Conservation (phyloP, 805 yeast genomes). For the Helenozyma rhizophorensis region DNA sequence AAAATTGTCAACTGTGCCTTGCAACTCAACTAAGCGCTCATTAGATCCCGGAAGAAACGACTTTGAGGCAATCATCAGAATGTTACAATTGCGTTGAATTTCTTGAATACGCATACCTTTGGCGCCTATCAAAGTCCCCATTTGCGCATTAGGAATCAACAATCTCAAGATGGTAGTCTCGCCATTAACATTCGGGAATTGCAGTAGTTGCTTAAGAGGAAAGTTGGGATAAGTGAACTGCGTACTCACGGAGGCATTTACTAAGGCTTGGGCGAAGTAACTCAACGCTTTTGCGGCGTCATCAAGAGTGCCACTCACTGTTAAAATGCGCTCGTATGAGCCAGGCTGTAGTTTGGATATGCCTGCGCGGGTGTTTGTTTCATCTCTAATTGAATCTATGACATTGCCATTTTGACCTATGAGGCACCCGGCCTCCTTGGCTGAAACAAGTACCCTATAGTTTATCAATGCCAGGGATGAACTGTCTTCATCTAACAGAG, state of each 20-base stretch:
- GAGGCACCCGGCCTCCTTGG: constrained; percentile 85
- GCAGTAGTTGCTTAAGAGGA: constrained; percentile 57
- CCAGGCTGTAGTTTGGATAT: constrained; percentile 78
- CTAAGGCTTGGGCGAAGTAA: constrained; percentile 62
- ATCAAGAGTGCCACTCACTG: constrained; percentile 70
- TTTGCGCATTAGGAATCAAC: constrained; percentile 75
- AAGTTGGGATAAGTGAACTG: constrained; percentile 44
- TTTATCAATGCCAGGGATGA: constrained; percentile 32
- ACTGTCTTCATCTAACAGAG: constrained; percentile 22
- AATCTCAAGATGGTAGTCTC: constrained; percentile 58
- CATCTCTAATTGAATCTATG: constrained; percentile 70
- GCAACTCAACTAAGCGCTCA: constrained; percentile 83
- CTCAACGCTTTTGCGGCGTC: constrained; percentile 67
- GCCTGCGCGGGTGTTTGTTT: constrained; percentile 79
- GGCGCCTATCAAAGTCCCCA: constrained; percentile 86
- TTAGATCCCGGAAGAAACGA: constrained; percentile 76
- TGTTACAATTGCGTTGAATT: constrained; percentile 62
- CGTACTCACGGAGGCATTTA: constrained; percentile 36
- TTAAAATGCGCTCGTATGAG: constrained; percentile 76
- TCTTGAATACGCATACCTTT: constrained; percentile 77
- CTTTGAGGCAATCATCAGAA: constrained; percentile 84
- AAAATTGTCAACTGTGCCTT: constrained; percentile 67
- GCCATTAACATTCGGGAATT: constrained; percentile 47
- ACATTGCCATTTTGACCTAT: constrained; percentile 83
- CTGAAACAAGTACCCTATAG: constrained; percentile 62